phyloP scores from a whole-genome alignment of 257 asterid genomes.

The Penstemon eatonii region DNA sequence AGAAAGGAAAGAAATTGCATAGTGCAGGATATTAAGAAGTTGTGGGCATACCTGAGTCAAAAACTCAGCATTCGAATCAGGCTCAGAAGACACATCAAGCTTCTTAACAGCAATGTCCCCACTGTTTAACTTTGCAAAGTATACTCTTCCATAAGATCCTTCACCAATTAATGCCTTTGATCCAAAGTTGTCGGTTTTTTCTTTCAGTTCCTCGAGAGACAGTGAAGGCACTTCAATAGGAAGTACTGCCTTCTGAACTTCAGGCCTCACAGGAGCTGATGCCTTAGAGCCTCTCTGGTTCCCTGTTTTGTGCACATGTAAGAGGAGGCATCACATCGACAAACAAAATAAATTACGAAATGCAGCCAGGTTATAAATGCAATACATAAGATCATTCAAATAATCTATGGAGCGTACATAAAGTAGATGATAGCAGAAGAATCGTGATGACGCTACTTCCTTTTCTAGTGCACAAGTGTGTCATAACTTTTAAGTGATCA shows the following conservation, averaged over 20 bases:
- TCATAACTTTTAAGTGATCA: too few relatives aligned
- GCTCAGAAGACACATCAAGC: constrained; percentile 92
- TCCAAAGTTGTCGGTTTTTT: constrained; percentile 83
- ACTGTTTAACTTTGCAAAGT: constrained; percentile 60
- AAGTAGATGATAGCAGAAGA: background rate
- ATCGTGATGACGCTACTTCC: constrained; percentile 1
- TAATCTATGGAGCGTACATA: constrained; percentile 7
- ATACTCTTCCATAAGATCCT: constrained; percentile 94
- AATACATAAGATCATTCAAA: background rate
- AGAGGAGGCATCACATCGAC: constrained; percentile 19
- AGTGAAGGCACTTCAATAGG: constrained; percentile 80
- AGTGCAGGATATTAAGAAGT: constrained; percentile 7
- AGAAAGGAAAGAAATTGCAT: constrained; percentile 17
- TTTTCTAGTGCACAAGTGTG: background rate
- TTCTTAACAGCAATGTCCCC: constrained; percentile 94
- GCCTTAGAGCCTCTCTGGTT: constrained; percentile 63
- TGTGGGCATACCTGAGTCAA: constrained; percentile 66
- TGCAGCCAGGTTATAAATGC: constrained; percentile 19
- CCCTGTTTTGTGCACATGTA: constrained; percentile 41
- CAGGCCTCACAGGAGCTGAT: constrained; percentile 63
- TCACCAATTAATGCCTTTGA: constrained; percentile 86
- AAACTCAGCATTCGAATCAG: constrained; percentile 80
- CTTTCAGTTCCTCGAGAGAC: constrained; percentile 77
- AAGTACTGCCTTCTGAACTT: constrained; percentile 59
- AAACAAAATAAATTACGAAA: background rate